Evolutionary conservation across 495 filamentous ascomycete species (phyloP).

Genomic region (Neurospora sp.): DNA sequence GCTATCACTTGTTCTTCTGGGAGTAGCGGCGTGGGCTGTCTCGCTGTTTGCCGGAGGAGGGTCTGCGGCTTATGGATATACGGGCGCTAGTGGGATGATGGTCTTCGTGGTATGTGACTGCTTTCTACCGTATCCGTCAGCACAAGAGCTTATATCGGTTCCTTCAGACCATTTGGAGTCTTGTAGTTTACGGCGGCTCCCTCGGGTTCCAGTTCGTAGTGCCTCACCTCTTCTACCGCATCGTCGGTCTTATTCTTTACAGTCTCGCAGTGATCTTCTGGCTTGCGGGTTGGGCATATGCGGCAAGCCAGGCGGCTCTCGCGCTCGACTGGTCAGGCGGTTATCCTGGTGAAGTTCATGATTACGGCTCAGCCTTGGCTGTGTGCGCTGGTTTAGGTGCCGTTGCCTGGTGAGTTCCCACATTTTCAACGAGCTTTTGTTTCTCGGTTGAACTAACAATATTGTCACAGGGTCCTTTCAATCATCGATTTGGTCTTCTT

Average conservation of each 20-base stretch:
- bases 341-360: neutral
- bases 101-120: constrained; percentile 26
- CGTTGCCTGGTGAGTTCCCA: constrained; percentile 22
- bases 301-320: constrained; percentile 22
- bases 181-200: constrained; percentile 25
- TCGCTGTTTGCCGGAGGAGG: constrained; percentile 13
- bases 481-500: constrained; percentile 29
- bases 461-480: constrained; percentile 20
- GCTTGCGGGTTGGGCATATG: constrained; percentile 32
- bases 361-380: constrained; percentile 19
- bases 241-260: constrained; percentile 20
- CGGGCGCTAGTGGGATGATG: constrained; percentile 20
- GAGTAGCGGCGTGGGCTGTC: constrained; percentile 21
- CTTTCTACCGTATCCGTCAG: neutral
- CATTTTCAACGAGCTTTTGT: neutral
- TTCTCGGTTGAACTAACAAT: neutral
- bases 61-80: constrained; percentile 3
- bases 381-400: constrained; percentile 32
- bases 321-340: constrained; percentile 5
- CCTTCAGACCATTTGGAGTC: constrained; percentile 22
- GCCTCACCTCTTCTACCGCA: constrained; percentile 27
- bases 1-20: constrained; percentile 26
- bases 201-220: constrained; percentile 18
- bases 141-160: neutral
- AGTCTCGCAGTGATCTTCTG: constrained; percentile 29